Conservation (phyloP, 2,329 filamentous ascomycete species). For the Phyllosticta citrichinensis region DNA sequence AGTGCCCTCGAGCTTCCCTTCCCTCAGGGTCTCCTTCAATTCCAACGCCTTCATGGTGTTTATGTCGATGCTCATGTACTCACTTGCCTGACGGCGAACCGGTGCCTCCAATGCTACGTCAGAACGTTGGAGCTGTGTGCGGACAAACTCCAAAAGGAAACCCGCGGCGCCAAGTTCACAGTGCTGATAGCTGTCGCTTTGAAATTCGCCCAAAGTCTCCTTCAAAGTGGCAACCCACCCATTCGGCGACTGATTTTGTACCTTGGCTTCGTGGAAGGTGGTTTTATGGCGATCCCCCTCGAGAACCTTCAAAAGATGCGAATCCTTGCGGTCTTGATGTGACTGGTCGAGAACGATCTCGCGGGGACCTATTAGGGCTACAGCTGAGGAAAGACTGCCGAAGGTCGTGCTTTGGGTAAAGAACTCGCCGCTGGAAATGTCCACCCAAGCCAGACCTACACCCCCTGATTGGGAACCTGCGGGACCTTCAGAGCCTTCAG, state of each 20-base stretch:
- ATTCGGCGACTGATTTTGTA: constrained; percentile 39
- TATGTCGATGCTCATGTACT: constrained; percentile 84
- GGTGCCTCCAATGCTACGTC: constrained; percentile 79
- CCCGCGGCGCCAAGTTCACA: constrained; percentile 69
- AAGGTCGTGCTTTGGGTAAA: constrained; percentile 69
- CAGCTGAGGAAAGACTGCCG: constrained; percentile 62
- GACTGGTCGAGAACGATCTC: constrained; percentile 67
- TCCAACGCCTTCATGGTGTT: constrained; percentile 85
- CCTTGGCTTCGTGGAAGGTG: constrained; percentile 52
- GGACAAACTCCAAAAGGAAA: constrained; percentile 75
- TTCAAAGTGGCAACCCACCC: constrained; percentile 74
- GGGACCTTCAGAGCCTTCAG: constrained; percentile 18
- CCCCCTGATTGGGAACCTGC: constrained; percentile 13
- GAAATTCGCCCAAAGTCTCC: constrained; percentile 47
- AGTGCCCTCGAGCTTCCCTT: constrained; percentile 70
- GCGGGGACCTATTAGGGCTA: constrained; percentile 72
- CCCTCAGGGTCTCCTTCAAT: constrained; percentile 75
- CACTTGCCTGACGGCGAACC: constrained; percentile 58
- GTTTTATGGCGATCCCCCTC: constrained; percentile 67
- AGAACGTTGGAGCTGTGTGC: constrained; percentile 64
- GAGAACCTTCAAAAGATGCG: constrained; percentile 56
- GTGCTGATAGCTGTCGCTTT: constrained; percentile 45
- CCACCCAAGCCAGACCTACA: constrained; percentile 77
- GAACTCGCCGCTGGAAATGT: constrained; percentile 91
- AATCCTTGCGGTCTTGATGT: constrained; percentile 45